These are phyloP conservation scores for Podospora pseudocomata DNA, from an alignment of 495 filamentous ascomycete genomes.

Conservation along the genomic window DNA sequence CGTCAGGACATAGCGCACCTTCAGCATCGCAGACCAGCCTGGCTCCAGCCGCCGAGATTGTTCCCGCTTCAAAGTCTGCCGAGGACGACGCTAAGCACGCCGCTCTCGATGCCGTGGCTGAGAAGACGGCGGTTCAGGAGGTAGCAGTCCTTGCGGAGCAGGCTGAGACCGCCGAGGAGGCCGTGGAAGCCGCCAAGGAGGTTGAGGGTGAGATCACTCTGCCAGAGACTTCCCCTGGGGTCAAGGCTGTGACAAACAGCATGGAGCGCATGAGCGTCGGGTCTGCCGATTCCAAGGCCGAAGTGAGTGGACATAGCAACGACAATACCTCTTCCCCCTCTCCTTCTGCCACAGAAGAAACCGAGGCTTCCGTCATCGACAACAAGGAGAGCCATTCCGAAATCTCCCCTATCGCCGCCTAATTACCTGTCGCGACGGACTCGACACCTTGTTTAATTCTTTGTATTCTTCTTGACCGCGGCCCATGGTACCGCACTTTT, in stretches of 20 bases:
- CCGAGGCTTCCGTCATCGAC: constrained; percentile 12
- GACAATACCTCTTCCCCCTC: neutral
- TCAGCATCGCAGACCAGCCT: neutral
- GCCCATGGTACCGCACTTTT: neutral
- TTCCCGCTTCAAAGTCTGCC: constrained; percentile 3
- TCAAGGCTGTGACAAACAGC: constrained; percentile 37
- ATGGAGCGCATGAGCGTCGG: constrained; percentile 13
- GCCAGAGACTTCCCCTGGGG: neutral
- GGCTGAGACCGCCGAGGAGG: constrained; percentile 31
- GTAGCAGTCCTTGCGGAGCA: constrained; percentile 32
- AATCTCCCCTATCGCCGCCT: neutral
- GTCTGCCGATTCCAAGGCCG: neutral
- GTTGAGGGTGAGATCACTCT: constrained; percentile 15
- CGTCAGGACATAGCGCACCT: neutral
- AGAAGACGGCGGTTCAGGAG: constrained; percentile 23
- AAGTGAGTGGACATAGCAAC: neutral
- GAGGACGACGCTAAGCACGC: constrained; percentile 5
- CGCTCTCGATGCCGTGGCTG: constrained; percentile 5
- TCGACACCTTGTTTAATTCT: neutral
- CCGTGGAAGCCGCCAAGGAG: constrained; percentile 25
- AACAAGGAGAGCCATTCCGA: neutral
- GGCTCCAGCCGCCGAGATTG: constrained; percentile 26
- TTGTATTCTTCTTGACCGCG: neutral
- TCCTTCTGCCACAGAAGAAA: constrained; percentile 5
- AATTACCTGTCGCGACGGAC: neutral